These are phyloP conservation scores for Yarrowia sp. DNA, from an alignment of 805 yeast genomes.

Conservation along the genomic window DNA sequence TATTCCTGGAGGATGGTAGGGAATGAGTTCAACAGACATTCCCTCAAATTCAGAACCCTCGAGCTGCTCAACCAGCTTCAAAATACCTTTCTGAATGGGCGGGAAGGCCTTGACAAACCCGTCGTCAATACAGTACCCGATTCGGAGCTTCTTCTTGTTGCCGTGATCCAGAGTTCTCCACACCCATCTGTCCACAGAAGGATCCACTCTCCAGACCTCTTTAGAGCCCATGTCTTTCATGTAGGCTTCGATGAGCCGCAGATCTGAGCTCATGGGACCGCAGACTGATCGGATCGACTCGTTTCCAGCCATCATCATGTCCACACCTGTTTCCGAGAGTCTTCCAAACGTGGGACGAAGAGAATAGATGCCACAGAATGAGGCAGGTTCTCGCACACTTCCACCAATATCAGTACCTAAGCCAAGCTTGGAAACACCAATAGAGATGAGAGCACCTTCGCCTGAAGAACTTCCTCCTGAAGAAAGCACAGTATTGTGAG, in stretches of 20 bases:
- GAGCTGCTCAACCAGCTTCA: slow-evolving; percentile 61
- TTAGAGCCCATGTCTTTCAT: slow-evolving; percentile 52
- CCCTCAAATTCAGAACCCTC: slow-evolving; percentile 49
- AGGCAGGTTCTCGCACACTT: slow-evolving; percentile 58
- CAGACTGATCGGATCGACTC: slow-evolving; percentile 54
- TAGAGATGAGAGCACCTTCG: slow-evolving; percentile 58
- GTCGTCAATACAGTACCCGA: slow-evolving; percentile 59
- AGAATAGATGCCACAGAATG: slow-evolving; percentile 58
- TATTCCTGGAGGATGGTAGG: not conserved
- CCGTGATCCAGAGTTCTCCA: slow-evolving; percentile 46
- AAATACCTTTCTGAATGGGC: slow-evolving; percentile 61
- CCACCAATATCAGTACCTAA: slow-evolving; percentile 64
- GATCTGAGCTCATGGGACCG: slow-evolving; percentile 57
- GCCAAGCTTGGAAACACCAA: slow-evolving; percentile 61
- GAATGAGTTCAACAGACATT: not conserved
- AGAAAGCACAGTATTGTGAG: slow-evolving; percentile 55
- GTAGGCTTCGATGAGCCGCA: slow-evolving; percentile 53
- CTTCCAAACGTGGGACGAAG: slow-evolving; percentile 56
- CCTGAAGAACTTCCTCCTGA: slow-evolving; percentile 69
- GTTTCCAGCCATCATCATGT: slow-evolving; percentile 52
- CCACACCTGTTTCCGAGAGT: slow-evolving; percentile 52
- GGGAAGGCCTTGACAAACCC: slow-evolving; percentile 60
- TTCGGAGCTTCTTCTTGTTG: slow-evolving; percentile 49
- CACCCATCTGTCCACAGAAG: slow-evolving; percentile 60
- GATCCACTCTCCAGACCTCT: slow-evolving; percentile 60